Conservation (phyloP, 805 yeast genomes). For the Suhomyces faveliae region DNA sequence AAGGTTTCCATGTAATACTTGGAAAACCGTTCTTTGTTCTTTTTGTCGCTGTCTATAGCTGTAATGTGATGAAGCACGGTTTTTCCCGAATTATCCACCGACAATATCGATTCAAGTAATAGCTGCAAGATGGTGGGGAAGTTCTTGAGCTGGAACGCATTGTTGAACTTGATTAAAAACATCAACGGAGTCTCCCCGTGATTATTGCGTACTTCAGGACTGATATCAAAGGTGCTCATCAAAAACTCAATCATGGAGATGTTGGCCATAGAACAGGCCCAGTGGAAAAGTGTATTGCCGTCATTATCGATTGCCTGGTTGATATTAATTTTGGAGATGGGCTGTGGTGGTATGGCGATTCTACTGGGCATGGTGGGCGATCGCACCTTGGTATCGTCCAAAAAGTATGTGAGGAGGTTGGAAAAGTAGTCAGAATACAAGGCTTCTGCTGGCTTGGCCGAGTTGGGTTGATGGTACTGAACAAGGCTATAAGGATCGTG, state of each 20-base stretch:
- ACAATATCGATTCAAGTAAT: constrained; percentile 34
- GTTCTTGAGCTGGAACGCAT: constrained; percentile 37
- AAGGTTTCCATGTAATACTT: constrained; percentile 40
- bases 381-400: constrained; percentile 37
- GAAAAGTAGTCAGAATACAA: constrained; percentile 41
- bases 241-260: constrained; percentile 62
- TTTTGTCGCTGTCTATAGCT: constrained; percentile 24
- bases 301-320: constrained; percentile 90
- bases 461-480: constrained; percentile 39
- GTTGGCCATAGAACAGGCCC: constrained; percentile 93
- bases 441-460: constrained; percentile 17
- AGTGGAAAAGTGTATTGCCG: constrained; percentile 91
- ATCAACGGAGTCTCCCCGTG: constrained; percentile 83
- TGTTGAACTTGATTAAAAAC: constrained; percentile 42
- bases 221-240: constrained; percentile 61
- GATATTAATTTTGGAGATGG: constrained; percentile 54
- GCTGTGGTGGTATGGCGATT: constrained; percentile 55
- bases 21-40: constrained; percentile 36
- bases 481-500: constrained; percentile 39
- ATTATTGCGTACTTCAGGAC: constrained; percentile 68
- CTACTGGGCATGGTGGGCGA: constrained; percentile 32
- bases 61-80: constrained; percentile 45
- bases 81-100: constrained; percentile 38
- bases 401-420: constrained; percentile 49
- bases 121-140: constrained; percentile 36